phyloP scores from a whole-genome alignment of 2,329 filamentous ascomycete genomes.

The Fusarium sp. region DNA sequence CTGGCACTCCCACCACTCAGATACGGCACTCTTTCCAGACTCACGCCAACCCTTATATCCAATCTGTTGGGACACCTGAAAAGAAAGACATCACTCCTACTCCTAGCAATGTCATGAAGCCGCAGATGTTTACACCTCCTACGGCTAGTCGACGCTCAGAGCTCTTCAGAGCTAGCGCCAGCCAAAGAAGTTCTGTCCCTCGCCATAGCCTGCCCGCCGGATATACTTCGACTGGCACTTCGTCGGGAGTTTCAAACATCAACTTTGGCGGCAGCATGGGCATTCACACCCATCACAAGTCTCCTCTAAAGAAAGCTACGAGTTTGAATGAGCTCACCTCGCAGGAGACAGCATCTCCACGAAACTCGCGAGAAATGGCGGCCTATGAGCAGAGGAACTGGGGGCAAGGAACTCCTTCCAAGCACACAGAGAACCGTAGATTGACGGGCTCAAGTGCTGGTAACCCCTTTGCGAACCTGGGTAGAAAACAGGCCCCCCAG shows the following conservation, averaged over 20 bases:
- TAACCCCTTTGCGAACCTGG: constrained; percentile 56
- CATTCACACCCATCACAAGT: constrained; percentile 82
- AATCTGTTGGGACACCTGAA: constrained; percentile 62
- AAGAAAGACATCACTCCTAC: constrained; percentile 53
- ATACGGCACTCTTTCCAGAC: constrained; percentile 83
- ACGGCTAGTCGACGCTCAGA: constrained; percentile 50
- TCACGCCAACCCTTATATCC: constrained; percentile 84
- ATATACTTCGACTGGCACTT: constrained; percentile 46
- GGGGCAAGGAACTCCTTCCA: constrained; percentile 56
- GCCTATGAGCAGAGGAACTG: constrained; percentile 63
- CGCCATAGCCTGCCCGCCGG: constrained; percentile 52
- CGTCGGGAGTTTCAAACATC: constrained; percentile 41
- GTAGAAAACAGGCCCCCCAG: constrained; percentile 51
- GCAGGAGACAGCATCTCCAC: constrained; percentile 59
- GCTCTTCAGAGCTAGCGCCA: constrained; percentile 47
- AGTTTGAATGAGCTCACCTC: constrained; percentile 70
- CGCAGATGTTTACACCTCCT: constrained; percentile 59
- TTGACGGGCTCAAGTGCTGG: constrained; percentile 42
- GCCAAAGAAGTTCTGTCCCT: constrained; percentile 45
- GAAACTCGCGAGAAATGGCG: constrained; percentile 73
- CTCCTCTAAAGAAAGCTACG: constrained; percentile 82
- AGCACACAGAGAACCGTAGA: constrained; percentile 49
- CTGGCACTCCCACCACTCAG: constrained; percentile 68
- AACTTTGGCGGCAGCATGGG: constrained; percentile 80
- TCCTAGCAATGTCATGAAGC: constrained; percentile 53